These are phyloP conservation scores for Corinectria fuckeliana DNA, from an alignment of 2,329 filamentous ascomycete genomes.

Conservation along the genomic window DNA sequence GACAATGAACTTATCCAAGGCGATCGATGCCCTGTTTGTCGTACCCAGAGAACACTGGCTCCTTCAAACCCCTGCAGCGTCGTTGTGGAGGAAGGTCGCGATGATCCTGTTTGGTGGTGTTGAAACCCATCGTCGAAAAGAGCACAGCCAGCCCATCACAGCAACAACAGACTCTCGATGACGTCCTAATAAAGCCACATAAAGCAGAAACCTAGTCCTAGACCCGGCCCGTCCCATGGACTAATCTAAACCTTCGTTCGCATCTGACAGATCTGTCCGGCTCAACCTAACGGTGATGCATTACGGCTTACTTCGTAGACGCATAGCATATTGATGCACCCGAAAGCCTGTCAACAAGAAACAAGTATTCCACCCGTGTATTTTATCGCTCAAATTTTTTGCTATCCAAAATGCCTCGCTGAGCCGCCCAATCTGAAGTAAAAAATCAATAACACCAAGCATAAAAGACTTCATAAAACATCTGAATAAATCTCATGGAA, in stretches of 20 bases:
- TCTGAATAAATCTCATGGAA: slow-evolving; percentile 5
- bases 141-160: not conserved
- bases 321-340: not conserved
- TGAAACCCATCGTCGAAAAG: not conserved
- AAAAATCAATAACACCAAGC: not conserved
- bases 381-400: slow-evolving; percentile 6
- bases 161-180: not conserved
- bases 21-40: not conserved
- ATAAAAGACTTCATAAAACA: not conserved
- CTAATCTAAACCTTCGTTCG: not conserved
- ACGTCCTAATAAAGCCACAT: not conserved
- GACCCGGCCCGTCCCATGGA: not conserved
- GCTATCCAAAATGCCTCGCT: slow-evolving; percentile 16
- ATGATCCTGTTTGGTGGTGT: not conserved
- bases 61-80: not conserved
- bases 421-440: slow-evolving; percentile 4
- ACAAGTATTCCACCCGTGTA: not conserved
- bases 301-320: not conserved
- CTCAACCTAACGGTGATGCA: not conserved
- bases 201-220: not conserved
- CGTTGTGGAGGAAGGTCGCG: not conserved
- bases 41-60: not conserved
- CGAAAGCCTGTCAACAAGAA: not conserved
- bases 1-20: not conserved
- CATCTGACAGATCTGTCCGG: not conserved